Evolutionary conservation across 345 rosid genomes (phyloP), one percentile per base, ranked within the genome.

Genomic region (Aquilaria malaccensis): DNA sequence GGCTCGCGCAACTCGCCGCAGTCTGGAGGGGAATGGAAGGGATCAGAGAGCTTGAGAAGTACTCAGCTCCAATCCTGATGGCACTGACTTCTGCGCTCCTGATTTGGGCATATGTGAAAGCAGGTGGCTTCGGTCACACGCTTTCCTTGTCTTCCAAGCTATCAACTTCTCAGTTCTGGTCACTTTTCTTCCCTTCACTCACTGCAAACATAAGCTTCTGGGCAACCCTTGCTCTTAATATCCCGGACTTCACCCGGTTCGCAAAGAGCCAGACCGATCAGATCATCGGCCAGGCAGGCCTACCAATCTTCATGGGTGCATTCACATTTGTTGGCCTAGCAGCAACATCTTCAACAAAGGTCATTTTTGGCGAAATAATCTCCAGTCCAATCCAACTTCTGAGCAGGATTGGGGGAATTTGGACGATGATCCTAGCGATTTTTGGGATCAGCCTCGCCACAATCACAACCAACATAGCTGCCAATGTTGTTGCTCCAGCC

Each of bases 121-220:
- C 97, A 5, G 85, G 85, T 58, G 98, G 97, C 10, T 88, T 93
- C 7, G 77, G 83, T 1, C 77, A 85, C 69, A 84, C 89, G 97
- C 80, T 89, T 11, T 72, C 87, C 31, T 55, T 85, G 58, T 77
- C 96, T 6, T 84, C 97, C 55, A 81, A 67, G 70, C 74, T 93
- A 33, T 71, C 94, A 15, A 32, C 79, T 10, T 55, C 86, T 2
- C 76, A 93, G 60, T 89, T 93, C 67, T 89, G 98, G 98, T 68
- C 87, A 15, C 81, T 93, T 10, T 89, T 93, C 49, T 87, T 85
- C 64, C 98, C 97, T 9, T 89, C 98, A 2, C 74, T 93, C 15
- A 89, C 98, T 2, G 98, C 98, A 10, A 93, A 93, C 72, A 87
- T 89, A 58, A 93, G 97, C 61, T 93, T 93, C 49, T 93, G 98